phyloP scores from a whole-genome alignment of 2,329 filamentous ascomycete genomes.

The Phialophora macrospora region DNA sequence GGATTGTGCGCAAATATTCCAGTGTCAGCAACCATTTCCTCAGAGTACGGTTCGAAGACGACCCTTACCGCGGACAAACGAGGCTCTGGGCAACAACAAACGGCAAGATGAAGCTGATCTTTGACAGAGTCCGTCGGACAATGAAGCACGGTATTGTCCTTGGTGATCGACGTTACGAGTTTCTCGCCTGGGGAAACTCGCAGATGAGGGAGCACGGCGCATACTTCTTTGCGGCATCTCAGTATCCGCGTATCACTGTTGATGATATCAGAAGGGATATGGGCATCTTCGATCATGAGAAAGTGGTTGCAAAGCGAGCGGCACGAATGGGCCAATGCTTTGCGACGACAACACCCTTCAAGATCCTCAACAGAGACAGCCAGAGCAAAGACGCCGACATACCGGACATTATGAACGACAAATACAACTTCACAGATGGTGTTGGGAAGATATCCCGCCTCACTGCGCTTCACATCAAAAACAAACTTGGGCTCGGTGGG shows the following conservation, averaged over 20 bases:
- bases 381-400: constrained; percentile 58
- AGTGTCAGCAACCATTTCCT: constrained; percentile 78
- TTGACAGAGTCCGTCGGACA: constrained; percentile 71
- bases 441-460: constrained; percentile 88
- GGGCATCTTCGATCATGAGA: constrained; percentile 82
- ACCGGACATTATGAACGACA: constrained; percentile 71
- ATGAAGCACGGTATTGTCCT: constrained; percentile 80
- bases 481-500: constrained; percentile 68
- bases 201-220: constrained; percentile 90
- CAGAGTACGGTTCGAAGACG: constrained; percentile 86
- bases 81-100: constrained; percentile 64
- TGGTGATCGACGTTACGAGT: constrained; percentile 81
- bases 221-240: constrained; percentile 77
- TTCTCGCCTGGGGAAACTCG: constrained; percentile 92
- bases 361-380: constrained; percentile 21
- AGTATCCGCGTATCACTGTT: constrained; percentile 68
- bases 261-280: constrained; percentile 82
- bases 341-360: constrained; percentile 74
- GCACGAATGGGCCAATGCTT: constrained; percentile 93
- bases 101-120: constrained; percentile 70
- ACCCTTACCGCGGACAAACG: constrained; percentile 62
- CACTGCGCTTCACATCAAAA: constrained; percentile 73
- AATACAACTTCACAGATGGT: constrained; percentile 82
- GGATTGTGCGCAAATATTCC: constrained; percentile 75
- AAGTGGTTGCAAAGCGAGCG: constrained; percentile 83